Percentiles rank a stretch among this genome's conserved stretches.
Conservation (phyloP, 192 early-diverging fungal species). For the Ramicandelaber brevisporus region DNA sequence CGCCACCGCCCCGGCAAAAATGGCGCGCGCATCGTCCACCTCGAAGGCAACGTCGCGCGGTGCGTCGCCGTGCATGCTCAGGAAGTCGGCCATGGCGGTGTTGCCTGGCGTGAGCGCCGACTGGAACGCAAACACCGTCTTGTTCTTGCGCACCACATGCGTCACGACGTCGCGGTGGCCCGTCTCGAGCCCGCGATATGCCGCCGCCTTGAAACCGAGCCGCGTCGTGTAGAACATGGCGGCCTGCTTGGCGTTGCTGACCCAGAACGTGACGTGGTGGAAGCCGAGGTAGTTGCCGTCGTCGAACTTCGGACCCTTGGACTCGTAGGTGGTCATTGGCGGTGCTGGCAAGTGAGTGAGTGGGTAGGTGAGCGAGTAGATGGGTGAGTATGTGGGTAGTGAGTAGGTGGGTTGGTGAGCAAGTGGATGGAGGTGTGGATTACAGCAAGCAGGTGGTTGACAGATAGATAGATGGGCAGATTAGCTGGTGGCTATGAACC, state of each 20-base stretch:
- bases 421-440: too few species aligned
- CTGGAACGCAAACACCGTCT: slow-evolving; percentile 73
- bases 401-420: too few species aligned
- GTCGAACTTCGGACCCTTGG: too few species aligned
- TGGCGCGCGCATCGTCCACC: slow-evolving; percentile 54
- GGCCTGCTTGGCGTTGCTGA: slow-evolving; percentile 85
- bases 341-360: too few species aligned
- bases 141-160: slow-evolving; percentile 66
- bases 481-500: too few species aligned
- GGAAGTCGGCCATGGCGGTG: slow-evolving; percentile 30
- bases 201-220: slow-evolving; percentile 79
- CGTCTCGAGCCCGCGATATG: slow-evolving; percentile 91
- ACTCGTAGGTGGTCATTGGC: too few species aligned
- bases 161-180: slow-evolving; percentile 60
- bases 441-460: too few species aligned
- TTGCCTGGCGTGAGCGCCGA: slow-evolving; percentile 67
- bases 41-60: slow-evolving; percentile 89
- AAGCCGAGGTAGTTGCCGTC: too few species aligned
- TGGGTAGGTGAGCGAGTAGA: too few species aligned
- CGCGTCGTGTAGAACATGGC: slow-evolving; percentile 79
- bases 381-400: too few species aligned
- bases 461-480: too few species aligned
- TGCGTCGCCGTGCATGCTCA: slow-evolving; percentile 73
- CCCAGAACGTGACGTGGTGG: slow-evolving; percentile 70
- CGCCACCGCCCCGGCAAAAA: slow-evolving; percentile 57